Percentiles rank a stretch among this genome's conserved stretches.
phyloP scores from a whole-genome alignment of 164 flowering plant species.

The Aristolochia fimbriata region DNA sequence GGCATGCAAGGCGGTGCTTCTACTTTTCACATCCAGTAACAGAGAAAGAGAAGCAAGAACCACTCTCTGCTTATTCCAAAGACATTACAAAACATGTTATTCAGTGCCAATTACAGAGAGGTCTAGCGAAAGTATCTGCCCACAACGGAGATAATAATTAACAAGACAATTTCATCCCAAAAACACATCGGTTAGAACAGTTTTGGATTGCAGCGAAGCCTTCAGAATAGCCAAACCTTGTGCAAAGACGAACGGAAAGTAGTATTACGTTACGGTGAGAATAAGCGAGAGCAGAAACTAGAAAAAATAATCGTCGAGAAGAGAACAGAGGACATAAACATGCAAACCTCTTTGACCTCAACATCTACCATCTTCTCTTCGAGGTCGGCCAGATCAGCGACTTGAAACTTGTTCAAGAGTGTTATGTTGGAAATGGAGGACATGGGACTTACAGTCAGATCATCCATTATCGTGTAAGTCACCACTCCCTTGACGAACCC shows the following conservation, averaged over 20 bases:
- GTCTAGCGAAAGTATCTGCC: too few species aligned
- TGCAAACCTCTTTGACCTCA: constrained; percentile 22
- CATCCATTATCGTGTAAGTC: constrained; percentile 41
- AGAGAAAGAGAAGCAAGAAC: too few species aligned
- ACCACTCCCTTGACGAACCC: constrained; percentile 33
- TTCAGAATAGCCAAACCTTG: constrained; percentile 3
- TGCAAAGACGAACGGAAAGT: background rate
- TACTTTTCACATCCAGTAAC: too few species aligned
- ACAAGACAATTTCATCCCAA: background rate
- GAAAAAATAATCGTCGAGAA: background rate
- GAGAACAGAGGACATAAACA: too few species aligned
- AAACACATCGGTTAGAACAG: constrained; percentile 1
- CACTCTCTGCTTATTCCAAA: too few species aligned
- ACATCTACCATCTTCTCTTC: constrained; percentile 17
- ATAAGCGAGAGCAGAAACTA: too few species aligned
- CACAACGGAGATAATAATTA: too few species aligned
- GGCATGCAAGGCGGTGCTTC: too few species aligned
- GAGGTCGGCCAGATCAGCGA: constrained; percentile 19
- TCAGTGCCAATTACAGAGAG: too few species aligned
- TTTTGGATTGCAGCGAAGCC: constrained; percentile 4
- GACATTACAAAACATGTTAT: too few species aligned
- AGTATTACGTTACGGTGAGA: too few species aligned
- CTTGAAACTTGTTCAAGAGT: constrained; percentile 18
- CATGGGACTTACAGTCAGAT: constrained; percentile 32
- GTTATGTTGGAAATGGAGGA: constrained; percentile 27